A percentile compares a stretch with the other conserved stretches of the same genome.
Conservation (phyloP, 2,329 filamentous ascomycete genomes). For the Fusarium sp. region DNA sequence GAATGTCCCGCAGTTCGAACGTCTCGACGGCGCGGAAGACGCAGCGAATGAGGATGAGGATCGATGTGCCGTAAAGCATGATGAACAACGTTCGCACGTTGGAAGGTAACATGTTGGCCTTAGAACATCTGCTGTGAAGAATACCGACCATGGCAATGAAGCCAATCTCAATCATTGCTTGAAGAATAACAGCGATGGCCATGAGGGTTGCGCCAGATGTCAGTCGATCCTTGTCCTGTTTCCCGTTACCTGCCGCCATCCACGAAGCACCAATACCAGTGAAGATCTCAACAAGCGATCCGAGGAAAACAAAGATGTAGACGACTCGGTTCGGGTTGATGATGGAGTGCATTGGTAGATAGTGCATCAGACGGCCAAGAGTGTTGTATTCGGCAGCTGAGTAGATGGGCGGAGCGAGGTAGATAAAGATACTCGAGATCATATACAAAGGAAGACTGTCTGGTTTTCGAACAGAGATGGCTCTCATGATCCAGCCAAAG, state of each 20-base stretch:
- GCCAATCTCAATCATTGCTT: constrained; percentile 37
- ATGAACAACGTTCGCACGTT: constrained; percentile 43
- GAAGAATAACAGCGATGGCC: constrained; percentile 61
- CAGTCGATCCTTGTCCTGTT: constrained; percentile 66
- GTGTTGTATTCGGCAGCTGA: constrained; percentile 47
- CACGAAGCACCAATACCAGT: constrained; percentile 44
- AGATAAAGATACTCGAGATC: constrained; percentile 45
- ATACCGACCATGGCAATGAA: constrained; percentile 41
- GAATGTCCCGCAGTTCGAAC: constrained; percentile 35
- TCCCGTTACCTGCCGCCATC: constrained; percentile 42
- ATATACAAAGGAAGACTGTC: constrained; percentile 42
- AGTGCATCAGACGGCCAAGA: constrained; percentile 45
- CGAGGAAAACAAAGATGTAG: constrained; percentile 47
- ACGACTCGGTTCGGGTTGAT: constrained; percentile 45
- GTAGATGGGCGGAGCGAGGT: constrained; percentile 43
- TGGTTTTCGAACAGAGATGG: constrained; percentile 35
- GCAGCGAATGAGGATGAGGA: constrained; percentile 43
- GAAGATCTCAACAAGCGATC: constrained; percentile 39
- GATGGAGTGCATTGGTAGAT: constrained; percentile 44
- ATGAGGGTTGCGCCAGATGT: constrained; percentile 67
- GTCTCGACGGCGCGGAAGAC: constrained; percentile 45
- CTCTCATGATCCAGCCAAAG: constrained; percentile 39
- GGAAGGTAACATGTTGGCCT: constrained; percentile 38
- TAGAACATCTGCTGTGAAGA: constrained; percentile 35
- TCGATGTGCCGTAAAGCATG: constrained; percentile 46